Evolutionary conservation across 2,329 filamentous ascomycete genomes (phyloP).

Genomic region (Colletotrichum aenigma): DNA sequence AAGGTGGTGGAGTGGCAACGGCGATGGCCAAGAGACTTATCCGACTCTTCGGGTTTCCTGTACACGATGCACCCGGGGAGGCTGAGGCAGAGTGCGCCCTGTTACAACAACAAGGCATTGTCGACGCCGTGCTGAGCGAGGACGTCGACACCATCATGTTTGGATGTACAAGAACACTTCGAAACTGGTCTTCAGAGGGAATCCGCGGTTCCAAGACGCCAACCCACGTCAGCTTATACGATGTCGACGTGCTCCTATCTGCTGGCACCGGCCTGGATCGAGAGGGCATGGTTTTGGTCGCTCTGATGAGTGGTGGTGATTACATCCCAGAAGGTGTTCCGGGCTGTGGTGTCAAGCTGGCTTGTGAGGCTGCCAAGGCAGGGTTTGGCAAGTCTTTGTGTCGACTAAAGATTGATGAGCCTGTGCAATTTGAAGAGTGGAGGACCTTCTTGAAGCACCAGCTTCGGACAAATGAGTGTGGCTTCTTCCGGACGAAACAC

Average conservation of each 20-base stretch:
- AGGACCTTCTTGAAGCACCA: conserved; percentile 74
- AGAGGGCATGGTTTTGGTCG: conserved; percentile 91
- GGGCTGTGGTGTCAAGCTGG: conserved; percentile 85
- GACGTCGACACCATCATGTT: conserved; percentile 99
- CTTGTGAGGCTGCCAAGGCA: conserved; percentile 87
- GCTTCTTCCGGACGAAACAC: conserved; percentile 79
- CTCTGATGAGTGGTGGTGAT: conserved; percentile 93
- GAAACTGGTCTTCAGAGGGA: conserved; percentile 82
- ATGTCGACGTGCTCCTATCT: conserved; percentile 56
- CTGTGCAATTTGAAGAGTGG: conserved; percentile 69
- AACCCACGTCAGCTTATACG: conserved; percentile 87
- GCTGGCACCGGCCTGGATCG: conserved; percentile 67
- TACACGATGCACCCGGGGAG: conserved; percentile 89
- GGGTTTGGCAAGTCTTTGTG: conserved; percentile 84
- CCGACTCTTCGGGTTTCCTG: conserved; percentile 81
- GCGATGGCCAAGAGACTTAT: conserved; percentile 85
- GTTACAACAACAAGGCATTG: conserved; percentile 79
- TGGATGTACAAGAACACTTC: conserved; percentile 78
- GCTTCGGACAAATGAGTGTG: conserved; percentile 81
- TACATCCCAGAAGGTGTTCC: conserved; percentile 89
- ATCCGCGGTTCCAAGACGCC: conserved; percentile 68
- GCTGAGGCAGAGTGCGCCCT: conserved; percentile 95
- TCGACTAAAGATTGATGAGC: conserved; percentile 63
- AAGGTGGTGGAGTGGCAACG: conserved; percentile 69
- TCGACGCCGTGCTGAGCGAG: conserved; percentile 93